A percentile compares a stretch with the other conserved stretches of the same genome.
These are phyloP conservation scores for Irineochytrium annulatum DNA, from an alignment of 192 early-diverging fungal species.

Conservation along the genomic window DNA sequence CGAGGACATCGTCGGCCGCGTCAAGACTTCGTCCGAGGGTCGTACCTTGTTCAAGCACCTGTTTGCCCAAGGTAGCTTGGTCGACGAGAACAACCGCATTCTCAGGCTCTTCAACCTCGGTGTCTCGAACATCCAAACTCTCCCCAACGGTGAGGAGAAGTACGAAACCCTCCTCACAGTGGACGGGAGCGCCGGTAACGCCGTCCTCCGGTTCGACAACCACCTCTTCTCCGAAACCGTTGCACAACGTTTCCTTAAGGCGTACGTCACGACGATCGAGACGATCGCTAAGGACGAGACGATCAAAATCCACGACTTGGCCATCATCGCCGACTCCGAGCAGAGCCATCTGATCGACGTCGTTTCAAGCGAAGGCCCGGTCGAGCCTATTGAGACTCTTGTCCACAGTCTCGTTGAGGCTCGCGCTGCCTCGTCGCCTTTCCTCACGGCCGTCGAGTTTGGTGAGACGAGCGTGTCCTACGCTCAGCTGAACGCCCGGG, in stretches of 20 bases:
- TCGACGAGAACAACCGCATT: not conserved
- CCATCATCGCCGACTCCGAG: not conserved
- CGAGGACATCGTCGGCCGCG: constrained; percentile 4
- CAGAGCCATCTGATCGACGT: not conserved
- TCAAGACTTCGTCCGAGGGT: not conserved
- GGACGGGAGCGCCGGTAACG: not conserved
- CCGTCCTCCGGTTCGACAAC: constrained; percentile 7
- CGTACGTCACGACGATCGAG: not conserved
- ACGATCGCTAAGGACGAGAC: not conserved
- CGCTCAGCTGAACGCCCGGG: constrained; percentile 4
- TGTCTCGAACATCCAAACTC: too few species aligned
- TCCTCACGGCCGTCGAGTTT: not conserved
- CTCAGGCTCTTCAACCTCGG: too few species aligned
- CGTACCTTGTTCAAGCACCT: not conserved
- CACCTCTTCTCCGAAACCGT: constrained; percentile 8
- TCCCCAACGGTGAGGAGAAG: constrained; percentile 10
- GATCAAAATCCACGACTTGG: not conserved
- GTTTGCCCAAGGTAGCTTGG: not conserved
- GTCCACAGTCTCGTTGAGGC: constrained; percentile 7
- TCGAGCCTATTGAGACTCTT: not conserved
- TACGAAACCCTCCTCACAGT: constrained; percentile 3
- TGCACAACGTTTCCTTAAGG: constrained; percentile 3
- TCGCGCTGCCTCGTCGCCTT: not conserved
- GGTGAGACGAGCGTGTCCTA: constrained; percentile 19
- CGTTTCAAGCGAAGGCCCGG: not conserved